phyloP scores from a whole-genome alignment of 2,329 filamentous ascomycete genomes.

The Fusarium pseudocircinatum region DNA sequence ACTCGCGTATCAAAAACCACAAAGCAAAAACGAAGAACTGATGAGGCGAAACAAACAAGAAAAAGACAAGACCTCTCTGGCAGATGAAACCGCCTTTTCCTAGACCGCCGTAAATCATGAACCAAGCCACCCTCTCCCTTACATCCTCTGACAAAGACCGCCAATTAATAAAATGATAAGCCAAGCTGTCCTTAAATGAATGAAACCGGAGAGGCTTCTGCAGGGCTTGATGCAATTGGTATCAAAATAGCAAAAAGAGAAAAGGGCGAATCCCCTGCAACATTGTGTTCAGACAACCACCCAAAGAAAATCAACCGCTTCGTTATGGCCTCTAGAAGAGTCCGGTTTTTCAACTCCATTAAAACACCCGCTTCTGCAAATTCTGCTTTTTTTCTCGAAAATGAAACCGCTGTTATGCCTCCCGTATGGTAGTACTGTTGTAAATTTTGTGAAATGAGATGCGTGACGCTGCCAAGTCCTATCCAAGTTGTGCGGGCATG shows the following conservation, averaged over 20 bases:
- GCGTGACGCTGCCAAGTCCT: conserved; percentile 11
- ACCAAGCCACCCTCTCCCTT: conserved; percentile 34
- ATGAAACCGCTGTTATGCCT: conserved; percentile 34
- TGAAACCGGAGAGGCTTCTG: background rate
- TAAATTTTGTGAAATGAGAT: conserved; percentile 17
- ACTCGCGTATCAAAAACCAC: background rate
- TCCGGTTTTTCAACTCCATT: conserved; percentile 27
- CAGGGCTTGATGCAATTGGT: conserved; percentile 27
- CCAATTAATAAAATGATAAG: conserved; percentile 32
- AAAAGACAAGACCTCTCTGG: conserved; percentile 16
- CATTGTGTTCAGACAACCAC: conserved; percentile 39
- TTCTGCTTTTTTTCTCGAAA: conserved; percentile 23
- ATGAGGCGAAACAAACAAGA: conserved; percentile 12
- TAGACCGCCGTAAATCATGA: conserved; percentile 19
- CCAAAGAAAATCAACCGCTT: conserved; percentile 30
- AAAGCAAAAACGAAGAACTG: conserved; percentile 18
- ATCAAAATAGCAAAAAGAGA: conserved; percentile 29
- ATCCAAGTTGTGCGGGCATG: conserved; percentile 4
- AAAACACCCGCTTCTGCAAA: conserved; percentile 25
- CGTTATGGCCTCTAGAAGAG: conserved; percentile 11
- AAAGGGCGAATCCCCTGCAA: conserved; percentile 30
- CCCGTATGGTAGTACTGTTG: conserved; percentile 33
- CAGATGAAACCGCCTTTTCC: conserved; percentile 28
- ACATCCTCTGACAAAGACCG: conserved; percentile 22
- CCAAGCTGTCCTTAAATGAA: conserved; percentile 24